Conservation (phyloP, 1,139 yeast species). For the Suhomyces wounanorum region DNA sequence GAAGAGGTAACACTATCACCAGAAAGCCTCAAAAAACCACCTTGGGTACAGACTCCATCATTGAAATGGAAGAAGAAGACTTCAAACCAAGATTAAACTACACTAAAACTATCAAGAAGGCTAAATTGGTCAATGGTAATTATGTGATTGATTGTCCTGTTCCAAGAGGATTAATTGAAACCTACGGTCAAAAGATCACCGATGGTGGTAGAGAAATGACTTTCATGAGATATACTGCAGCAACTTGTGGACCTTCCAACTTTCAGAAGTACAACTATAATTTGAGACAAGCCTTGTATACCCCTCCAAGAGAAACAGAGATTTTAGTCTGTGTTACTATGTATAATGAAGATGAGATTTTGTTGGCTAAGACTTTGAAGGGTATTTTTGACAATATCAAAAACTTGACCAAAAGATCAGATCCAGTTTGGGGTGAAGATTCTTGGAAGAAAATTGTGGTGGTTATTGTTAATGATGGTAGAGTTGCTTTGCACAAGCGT, state of each 20-base stretch:
- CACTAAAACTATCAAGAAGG: constrained; percentile 52
- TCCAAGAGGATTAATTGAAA: constrained; percentile 57
- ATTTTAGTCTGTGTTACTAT: constrained; percentile 74
- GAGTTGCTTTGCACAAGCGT: constrained; percentile 65
- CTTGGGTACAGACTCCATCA: constrained; percentile 15
- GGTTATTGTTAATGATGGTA: constrained; percentile 75
- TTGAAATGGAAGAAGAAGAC: constrained; percentile 40
- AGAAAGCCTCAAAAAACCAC: constrained; percentile 20
- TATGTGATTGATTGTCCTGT: constrained; percentile 81
- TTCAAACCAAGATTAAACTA: constrained; percentile 46
- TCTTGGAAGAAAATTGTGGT: constrained; percentile 82
- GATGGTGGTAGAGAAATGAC: constrained; percentile 64
- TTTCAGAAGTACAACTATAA: constrained; percentile 60
- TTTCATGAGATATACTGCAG: constrained; percentile 78
- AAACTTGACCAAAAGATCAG: constrained; percentile 58
- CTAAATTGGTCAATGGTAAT: constrained; percentile 66
- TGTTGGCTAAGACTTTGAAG: constrained; percentile 70
- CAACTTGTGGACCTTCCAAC: constrained; percentile 75
- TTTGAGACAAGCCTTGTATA: constrained; percentile 66
- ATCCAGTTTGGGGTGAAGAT: constrained; percentile 75
- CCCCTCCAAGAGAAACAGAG: constrained; percentile 70
- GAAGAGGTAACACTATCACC: constrained; percentile 23
- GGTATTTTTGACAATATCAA: constrained; percentile 76
- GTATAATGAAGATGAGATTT: constrained; percentile 78
- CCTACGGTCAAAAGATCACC: constrained; percentile 51